phyloP scores from a whole-genome alignment of 1,284 basidiomycete species.

The Boletus smithii region DNA sequence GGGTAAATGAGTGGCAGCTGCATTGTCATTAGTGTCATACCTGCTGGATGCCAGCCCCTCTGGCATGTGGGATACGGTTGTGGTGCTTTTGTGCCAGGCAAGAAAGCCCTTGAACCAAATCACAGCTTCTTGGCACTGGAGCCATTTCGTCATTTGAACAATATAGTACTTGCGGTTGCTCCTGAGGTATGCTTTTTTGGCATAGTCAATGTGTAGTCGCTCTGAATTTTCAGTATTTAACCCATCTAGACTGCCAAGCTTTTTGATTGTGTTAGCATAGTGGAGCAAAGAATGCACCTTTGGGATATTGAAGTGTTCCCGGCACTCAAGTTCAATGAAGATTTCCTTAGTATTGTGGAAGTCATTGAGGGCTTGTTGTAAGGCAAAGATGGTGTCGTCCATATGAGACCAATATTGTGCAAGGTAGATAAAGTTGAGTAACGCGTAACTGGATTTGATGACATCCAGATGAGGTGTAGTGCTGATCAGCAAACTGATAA shows the following conservation, averaged over 20 bases:
- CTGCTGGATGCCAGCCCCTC: no score
- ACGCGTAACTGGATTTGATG: background rate
- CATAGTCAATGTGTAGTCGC: background rate
- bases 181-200: background rate
- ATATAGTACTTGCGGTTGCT: conserved; percentile 7
- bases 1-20: no score
- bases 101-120: background rate
- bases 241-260: background rate
- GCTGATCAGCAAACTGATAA: background rate
- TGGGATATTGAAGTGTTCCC: background rate
- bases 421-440: background rate
- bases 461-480: background rate
- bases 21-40: background rate
- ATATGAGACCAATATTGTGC: background rate
- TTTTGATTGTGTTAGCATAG: no score
- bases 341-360: background rate
- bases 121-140: background rate
- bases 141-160: background rate
- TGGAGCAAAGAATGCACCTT: no score
- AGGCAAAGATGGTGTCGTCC: background rate
- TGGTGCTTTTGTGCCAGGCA: background rate
- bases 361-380: background rate
- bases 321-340: background rate
- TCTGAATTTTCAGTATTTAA: background rate
- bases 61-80: no score